Conservation (phyloP, 352 stramenopile species). For the Phytophthora citrophthora region DNA sequence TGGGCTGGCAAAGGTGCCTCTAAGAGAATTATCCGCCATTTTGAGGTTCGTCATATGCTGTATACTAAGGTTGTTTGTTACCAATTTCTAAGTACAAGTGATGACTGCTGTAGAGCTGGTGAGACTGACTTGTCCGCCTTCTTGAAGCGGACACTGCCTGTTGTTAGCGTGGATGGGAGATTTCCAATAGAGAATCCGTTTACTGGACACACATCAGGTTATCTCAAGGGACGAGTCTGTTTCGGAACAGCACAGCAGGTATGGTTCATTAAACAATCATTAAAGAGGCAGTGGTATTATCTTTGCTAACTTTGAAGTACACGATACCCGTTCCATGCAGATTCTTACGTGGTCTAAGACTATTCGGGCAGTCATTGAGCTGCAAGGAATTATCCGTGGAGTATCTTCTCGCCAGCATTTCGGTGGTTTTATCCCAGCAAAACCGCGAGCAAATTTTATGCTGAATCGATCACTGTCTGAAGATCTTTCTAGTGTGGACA, state of each 20-base stretch:
- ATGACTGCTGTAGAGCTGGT: not conserved
- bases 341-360: conserved; percentile 11
- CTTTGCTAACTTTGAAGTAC: not conserved
- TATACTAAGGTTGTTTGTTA: not conserved
- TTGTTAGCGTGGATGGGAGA: conserved; percentile 37
- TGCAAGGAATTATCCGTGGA: conserved; percentile 11
- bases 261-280: not conserved
- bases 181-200: conserved; percentile 58
- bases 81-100: too few species aligned
- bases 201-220: conserved; percentile 35
- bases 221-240: conserved; percentile 40
- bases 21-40: conserved; percentile 24
- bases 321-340: not conserved
- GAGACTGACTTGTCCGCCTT: not conserved
- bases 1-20: conserved; percentile 43
- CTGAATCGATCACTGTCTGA: not conserved
- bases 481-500: not conserved
- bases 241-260: conserved; percentile 68
- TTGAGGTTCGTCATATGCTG: conserved; percentile 32
- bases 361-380: conserved; percentile 13
- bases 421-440: not conserved
- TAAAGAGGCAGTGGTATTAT: too few species aligned
- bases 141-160: conserved; percentile 20
- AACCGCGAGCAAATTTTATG: not conserved
- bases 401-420: conserved; percentile 6